Evolutionary conservation across 148 eudicot species (phyloP), one percentile per base, ranked within the genome.

Genomic region (Tetragonia tetragonoides): DNA sequence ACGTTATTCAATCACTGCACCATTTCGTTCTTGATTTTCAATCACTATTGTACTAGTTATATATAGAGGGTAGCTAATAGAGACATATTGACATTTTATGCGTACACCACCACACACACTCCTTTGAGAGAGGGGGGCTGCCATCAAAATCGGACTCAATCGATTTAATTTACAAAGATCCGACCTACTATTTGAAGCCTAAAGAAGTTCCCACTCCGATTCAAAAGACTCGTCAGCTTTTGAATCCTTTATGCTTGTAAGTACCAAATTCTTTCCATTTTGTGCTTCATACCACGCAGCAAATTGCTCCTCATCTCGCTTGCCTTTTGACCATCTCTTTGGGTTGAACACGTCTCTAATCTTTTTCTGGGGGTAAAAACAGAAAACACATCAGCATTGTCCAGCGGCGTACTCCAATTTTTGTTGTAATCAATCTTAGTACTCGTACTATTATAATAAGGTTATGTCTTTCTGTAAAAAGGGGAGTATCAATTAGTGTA

Each of bases 141-240:
- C 81, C 62, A 49, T 71, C 28, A 15, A 21, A 60, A 4, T 24
- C 17, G 28, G 47, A 38, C 75, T 78, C 34, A 0, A 4, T n/a
- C 12, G 5, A 21, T 9, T 28, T 46, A 20, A 60, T 60, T 60
- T 41, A 69, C 73, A 70, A 28, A 66, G 15, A 67, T 74, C 38
- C 20, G 40, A 34, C n/a, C 46, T 24, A 9, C 17, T 44, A 42
- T 6, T 54, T n/a, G 11, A 10, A 20, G 24, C 53, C 78, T 83
- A 84, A 20, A 84, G 81, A 77, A 84, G 77, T 56, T 84, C 86
- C 86, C 86, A 84, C 17, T 75, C 86, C 4, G 81, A 80, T 28
- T 84, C 86, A 10, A 67, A 51, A 42, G 81, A 77, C 37, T 77
- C 81, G 4, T 20, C n/a, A 18, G 54, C 10, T 53, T 24, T 69